These are phyloP conservation scores for Elsinoe arachidis DNA, from an alignment of 2,329 filamentous ascomycete genomes.

Conservation along the genomic window DNA sequence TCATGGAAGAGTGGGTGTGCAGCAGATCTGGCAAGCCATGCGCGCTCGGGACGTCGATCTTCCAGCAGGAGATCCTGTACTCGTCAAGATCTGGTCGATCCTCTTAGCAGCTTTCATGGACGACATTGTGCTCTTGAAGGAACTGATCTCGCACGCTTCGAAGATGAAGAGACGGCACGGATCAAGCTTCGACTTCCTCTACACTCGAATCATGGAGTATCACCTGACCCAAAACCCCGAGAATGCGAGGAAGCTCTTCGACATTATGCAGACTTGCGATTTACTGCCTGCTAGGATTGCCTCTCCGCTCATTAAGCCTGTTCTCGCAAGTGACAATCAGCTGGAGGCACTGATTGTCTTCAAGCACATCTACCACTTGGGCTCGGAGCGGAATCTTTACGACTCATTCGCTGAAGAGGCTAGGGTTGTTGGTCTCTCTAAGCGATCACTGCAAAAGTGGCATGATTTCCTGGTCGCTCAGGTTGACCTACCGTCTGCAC, in stretches of 20 bases:
- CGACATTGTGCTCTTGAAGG: slow-evolving; percentile 27
- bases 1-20: slow-evolving; percentile 34
- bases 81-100: slow-evolving; percentile 38
- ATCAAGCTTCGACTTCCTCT: slow-evolving; percentile 31
- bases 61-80: slow-evolving; percentile 31
- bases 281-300: not conserved
- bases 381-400: slow-evolving; percentile 33
- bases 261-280: not conserved
- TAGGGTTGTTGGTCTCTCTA: slow-evolving; percentile 22
- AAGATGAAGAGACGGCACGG: slow-evolving; percentile 33
- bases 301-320: not conserved
- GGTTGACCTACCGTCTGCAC: slow-evolving; percentile 31
- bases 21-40: slow-evolving; percentile 37
- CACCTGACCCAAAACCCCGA: slow-evolving; percentile 25
- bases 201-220: slow-evolving; percentile 37
- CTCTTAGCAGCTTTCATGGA: slow-evolving; percentile 34
- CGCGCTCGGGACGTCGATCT: slow-evolving; percentile 30
- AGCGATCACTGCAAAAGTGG: slow-evolving; percentile 28
- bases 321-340: not conserved
- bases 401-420: slow-evolving; percentile 32
- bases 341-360: slow-evolving; percentile 19
- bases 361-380: slow-evolving; percentile 31
- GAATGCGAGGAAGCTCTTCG: slow-evolving; percentile 15
- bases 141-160: slow-evolving; percentile 34
- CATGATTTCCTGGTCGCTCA: slow-evolving; percentile 31